These are phyloP conservation scores for Aspergillus sp. DNA, from an alignment of 2,329 filamentous ascomycete species.

Conservation along the genomic window DNA sequence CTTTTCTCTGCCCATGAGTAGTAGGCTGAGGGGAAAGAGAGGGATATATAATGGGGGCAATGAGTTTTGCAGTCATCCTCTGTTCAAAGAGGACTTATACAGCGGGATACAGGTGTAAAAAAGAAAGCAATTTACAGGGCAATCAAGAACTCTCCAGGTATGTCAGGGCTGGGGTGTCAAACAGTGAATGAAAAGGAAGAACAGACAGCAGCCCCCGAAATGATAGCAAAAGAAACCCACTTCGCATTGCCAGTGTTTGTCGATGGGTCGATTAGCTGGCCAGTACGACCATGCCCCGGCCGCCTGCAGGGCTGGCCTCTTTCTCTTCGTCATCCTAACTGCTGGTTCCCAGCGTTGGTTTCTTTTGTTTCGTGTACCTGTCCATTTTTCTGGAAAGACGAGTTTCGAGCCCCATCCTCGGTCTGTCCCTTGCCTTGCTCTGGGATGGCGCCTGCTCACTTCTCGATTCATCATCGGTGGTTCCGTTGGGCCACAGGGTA, in stretches of 20 bases:
- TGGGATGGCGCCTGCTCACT: neutral
- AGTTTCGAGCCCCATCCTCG: neutral
- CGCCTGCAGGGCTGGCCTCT: constrained; percentile 22
- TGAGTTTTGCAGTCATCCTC: constrained; percentile 1
- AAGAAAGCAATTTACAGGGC: constrained; percentile 5
- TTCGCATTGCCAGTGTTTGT: constrained; percentile 22
- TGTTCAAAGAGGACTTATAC: constrained; percentile 4
- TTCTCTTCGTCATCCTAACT: constrained; percentile 12
- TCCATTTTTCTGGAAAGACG: constrained; percentile 6
- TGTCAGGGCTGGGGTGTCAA: constrained; percentile 2
- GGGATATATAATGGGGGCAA: constrained; percentile 1
- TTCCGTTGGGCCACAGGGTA: neutral
- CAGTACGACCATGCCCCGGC: constrained; percentile 26
- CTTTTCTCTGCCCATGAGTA: constrained; percentile 1
- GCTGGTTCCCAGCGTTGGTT: constrained; percentile 3
- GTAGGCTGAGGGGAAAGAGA: neutral
- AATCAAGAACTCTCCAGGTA: constrained; percentile 1
- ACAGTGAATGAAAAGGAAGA: constrained; percentile 2
- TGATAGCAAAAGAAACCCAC: constrained; percentile 11
- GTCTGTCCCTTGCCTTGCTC: neutral
- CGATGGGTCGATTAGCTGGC: constrained; percentile 22
- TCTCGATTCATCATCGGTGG: constrained; percentile 1
- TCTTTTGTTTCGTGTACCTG: constrained; percentile 7
- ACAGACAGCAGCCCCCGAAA: neutral
- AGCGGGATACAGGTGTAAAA: neutral